Base-by-base conservation (phyloP, 2,329 filamentous ascomycete species). In the Penicillium sp. region DNA sequence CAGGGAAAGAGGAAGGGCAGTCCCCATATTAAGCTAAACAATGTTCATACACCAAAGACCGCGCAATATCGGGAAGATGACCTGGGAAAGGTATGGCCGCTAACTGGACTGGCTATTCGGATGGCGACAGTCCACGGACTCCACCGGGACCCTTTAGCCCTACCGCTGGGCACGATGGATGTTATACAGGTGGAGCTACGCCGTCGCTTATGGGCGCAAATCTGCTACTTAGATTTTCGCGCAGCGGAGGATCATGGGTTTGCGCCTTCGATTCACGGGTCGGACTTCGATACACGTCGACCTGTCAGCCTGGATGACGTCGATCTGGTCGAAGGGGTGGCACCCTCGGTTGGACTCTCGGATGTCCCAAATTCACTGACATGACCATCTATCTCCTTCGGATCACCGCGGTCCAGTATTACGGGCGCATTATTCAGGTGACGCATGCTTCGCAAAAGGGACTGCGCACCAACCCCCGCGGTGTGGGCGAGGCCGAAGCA, bases 61-160 rank as follows among this genome's bases (percentile, higher is more conserved):
- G 43, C 27, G 10, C 27, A 33, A 29, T 47, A 47, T 19, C 43
- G 43, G 12, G 43, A 47, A 33, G 44, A 47, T 21, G 44, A 47
- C 2, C 3, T 47, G 27, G 44, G 44, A 0, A 47, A 47, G 44
- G 27, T 21, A 47, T 21, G 44, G 44, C 44, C 44, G 4, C 2
- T 47, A n/a, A 47, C 44, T 15, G 44, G 44, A 4, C 13, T 47
- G 12, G 44, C 44, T 3, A 47, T 47, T 21, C 44, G 44, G 2
- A 15, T 47, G 7, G 44, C 44, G 12, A 47, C 27, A 0, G n/a
- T 47, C 12, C 43, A 47, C 3, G 43, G 43, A 17, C 43, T 47
- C 10, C 43, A 47, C n/a, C 27, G 43, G 6, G 43, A 47, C 27
- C 43, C 43, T 17, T 47, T 29, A 21, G 43, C 43, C 10, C 27